A percentile compares a stretch with the other conserved stretches of the same genome.
phyloP scores from a whole-genome alignment of 1,284 basidiomycete species.

The Microbotryum silenes-acaulis region DNA sequence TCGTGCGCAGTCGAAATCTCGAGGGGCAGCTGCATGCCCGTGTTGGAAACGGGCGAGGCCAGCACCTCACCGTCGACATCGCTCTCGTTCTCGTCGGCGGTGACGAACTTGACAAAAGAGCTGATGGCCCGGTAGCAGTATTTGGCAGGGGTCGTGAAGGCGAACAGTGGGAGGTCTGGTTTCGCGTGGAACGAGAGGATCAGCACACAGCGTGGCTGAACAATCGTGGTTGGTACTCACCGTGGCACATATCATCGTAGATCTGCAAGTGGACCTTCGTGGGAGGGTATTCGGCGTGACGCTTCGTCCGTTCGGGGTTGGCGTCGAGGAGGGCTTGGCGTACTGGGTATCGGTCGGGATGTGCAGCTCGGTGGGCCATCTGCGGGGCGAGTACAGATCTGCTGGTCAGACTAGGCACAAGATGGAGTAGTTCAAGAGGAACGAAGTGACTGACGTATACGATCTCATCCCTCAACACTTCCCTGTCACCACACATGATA shows the following conservation, averaged over 20 bases:
- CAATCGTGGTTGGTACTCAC: too few relatives aligned
- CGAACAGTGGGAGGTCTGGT: conserved; percentile 42
- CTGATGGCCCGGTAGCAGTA: conserved; percentile 43
- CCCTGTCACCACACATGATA: conserved; percentile 78
- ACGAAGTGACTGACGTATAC: conserved; percentile 57
- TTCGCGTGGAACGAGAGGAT: too few relatives aligned
- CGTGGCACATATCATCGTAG: conserved; percentile 48
- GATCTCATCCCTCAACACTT: conserved; percentile 87
- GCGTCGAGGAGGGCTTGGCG: conserved; percentile 28
- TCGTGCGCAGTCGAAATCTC: conserved; percentile 1
- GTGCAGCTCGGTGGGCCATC: conserved; percentile 81
- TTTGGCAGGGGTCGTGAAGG: conserved; percentile 42
- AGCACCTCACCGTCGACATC: neutral
- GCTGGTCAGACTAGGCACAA: conserved; percentile 13
- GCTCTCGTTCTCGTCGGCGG: conserved; percentile 1
- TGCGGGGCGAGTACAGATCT: conserved; percentile 39
- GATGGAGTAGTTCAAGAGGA: neutral
- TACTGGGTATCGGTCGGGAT: conserved; percentile 66
- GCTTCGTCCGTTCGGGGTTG: conserved; percentile 32
- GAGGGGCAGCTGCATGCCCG: conserved; percentile 10
- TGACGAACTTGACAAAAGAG: conserved; percentile 35
- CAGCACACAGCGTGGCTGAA: too few relatives aligned
- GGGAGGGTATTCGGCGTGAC: conserved; percentile 46
- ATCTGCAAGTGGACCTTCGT: conserved; percentile 82
- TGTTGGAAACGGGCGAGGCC: neutral